Evolutionary conservation across 306 rosid genomes (phyloP), one percentile per base, ranked within the genome.

Genomic region (Cajanus cajan): DNA sequence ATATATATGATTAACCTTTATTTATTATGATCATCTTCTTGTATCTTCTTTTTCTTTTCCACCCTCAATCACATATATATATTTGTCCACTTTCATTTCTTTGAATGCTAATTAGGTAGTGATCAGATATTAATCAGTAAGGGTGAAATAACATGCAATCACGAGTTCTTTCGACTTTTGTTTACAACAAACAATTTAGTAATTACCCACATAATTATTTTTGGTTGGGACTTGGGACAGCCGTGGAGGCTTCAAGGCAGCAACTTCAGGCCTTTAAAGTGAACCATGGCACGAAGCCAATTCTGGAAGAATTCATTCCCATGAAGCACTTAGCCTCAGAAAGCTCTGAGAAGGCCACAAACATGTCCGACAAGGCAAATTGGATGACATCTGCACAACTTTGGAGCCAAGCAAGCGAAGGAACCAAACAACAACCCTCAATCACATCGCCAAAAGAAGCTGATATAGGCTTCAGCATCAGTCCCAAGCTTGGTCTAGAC

Each of bases 321-420:
- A 81, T 93, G 11, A 96, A 93, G 68, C 88, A 90, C 44, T 61
- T 90, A 73, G 55, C 76, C 62, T 74, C 93, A 9, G 98, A 95
- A 78, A 83, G 67, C 80, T 71, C 88, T 6, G 96, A 93, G 62
- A 89, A 85, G 21, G 36, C 76, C 18, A 54, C 88, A 31, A 90
- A 80, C 81, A 52, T 84, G 25, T 88, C 91, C 16, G 97, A 96
- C 55, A 96, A 91, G 85, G 96, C 99, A 45, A 96, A 90, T 45
- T 96, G 99, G 99, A 96, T 96, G 99, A 93, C 90, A 50, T 82
- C 97, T 19, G 99, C 96, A 25, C 99, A 96, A 64, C 86, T 96
- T 40, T 96, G 99, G 99, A 96, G 99, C 86, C 99, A 96, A 87
- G 73, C 90, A 80, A 83, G 77, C 18, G 91, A 88, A 59, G 99